Base-by-base conservation (phyloP, 345 rosid species). In the Acer saccharum region DNA sequence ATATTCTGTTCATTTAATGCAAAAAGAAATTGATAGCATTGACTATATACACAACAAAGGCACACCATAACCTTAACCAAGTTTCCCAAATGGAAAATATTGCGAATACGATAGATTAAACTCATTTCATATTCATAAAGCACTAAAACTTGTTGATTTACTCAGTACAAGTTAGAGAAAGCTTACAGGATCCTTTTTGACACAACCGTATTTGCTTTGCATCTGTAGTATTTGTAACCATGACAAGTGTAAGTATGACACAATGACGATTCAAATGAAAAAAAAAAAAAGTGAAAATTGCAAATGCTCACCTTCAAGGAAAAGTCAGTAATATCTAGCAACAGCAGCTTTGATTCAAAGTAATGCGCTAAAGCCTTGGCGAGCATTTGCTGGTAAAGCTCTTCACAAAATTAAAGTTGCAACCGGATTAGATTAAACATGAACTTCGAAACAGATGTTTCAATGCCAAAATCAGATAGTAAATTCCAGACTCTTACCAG, bases 371-470 rank as follows among this genome's bases (percentile, higher is more conserved):
- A 85, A 76, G 98, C 98, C 86, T 90, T 94, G 78, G 98, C 97
- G 68, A 94, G 98, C 95, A 79, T 88, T 90, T 96, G 99, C 77
- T 89, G 95, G 84, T 94, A 96, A 66, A 89, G 90, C 44, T 96
- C 99, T 78, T 81, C 85, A 82, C 58, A 81, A 74, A 41, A 79
- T 54, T 43, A 46, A 84, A 65, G 78, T 12, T 13, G 48, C 29
- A 77, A 60, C 18, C 16, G 66, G 60, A 78, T 80, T 75, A 85
- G 68, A 52, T 68, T 18, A 8, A 50, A 66, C 68, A 68, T 7
- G 11, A 43, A 61, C 41, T 32, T 3, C 3, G 20, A 63, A 62
- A 71, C 25, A 43, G 62, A 64, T 25, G 50, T 65, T 65, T 60
- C 55, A 54, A 69, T 10, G 13, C 48, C 54, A 44, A 76, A 76